phyloP scores from a whole-genome alignment of 2,329 filamentous ascomycete species.

The Sporothrix phasma region DNA sequence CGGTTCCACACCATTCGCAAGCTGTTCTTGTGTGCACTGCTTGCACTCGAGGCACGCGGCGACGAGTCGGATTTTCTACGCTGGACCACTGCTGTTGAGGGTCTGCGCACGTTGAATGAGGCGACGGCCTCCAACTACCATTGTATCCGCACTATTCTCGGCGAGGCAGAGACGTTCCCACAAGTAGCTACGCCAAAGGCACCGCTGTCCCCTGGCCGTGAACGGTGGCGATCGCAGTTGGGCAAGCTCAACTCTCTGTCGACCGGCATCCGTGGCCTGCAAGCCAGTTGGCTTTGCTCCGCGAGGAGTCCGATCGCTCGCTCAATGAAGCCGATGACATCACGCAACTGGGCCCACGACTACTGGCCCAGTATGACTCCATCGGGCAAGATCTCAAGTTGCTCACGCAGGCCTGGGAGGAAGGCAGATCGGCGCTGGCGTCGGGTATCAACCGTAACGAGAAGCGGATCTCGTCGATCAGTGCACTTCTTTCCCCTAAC shows the following conservation, averaged over 20 bases:
- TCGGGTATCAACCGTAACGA: conserved; percentile 75
- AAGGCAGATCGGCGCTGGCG: conserved; percentile 72
- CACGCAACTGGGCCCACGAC: conserved; percentile 63
- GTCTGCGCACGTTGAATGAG: conserved; percentile 55
- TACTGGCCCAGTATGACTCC: conserved; percentile 88
- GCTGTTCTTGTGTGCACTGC: conserved; percentile 76
- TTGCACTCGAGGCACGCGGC: conserved; percentile 76
- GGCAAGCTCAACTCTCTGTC: conserved; percentile 82
- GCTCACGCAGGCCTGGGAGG: conserved; percentile 76
- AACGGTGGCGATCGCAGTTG: conserved; percentile 77
- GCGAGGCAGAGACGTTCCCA: conserved; percentile 63
- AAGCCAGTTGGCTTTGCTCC: conserved; percentile 84
- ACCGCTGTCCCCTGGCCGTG: conserved; percentile 61
- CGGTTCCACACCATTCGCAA: conserved; percentile 73
- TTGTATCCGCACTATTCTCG: conserved; percentile 58
- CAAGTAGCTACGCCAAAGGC: conserved; percentile 47
- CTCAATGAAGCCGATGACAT: conserved; percentile 65
- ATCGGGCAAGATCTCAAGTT: conserved; percentile 80
- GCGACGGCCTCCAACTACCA: conserved; percentile 53
- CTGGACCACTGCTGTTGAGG: conserved; percentile 70
- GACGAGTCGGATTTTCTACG: conserved; percentile 65
- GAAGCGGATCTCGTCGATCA: conserved; percentile 55
- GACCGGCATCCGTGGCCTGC: conserved; percentile 79
- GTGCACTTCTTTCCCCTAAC: conserved; percentile 48
- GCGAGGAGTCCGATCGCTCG: conserved; percentile 76